Evolutionary conservation across 306 rosid genomes (phyloP), one percentile per base, ranked within the genome.

Genomic region (Trichosanthes truncata): DNA sequence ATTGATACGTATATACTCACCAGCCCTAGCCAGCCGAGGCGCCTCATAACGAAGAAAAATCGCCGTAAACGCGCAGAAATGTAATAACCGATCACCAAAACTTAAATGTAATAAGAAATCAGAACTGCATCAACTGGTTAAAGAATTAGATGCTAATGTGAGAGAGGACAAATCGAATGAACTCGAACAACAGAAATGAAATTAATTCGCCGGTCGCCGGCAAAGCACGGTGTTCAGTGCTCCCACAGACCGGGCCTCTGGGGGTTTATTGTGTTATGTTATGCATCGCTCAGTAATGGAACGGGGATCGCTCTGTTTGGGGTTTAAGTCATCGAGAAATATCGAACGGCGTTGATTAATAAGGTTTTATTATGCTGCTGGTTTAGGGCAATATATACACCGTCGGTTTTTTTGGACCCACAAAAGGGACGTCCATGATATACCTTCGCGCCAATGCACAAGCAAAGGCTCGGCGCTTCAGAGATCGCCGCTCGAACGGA

Each of bases 11-110:
- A 45, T 46, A 80, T 5, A 75, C 90, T 87, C 68, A 94, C 98
- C 85, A 86, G 87, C 81, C 86, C 82, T 13, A 94, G 80, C 86
- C 85, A 89, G 52, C 86, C 78, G 80, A 90, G 51, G 48, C 87
- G 88, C 78, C 88, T 85, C 97, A 92, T 91, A 73, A 53, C 74
- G 36, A n/a, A 52, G 79, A 48, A 77, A 59, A 57, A 61, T 56
- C 25, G 80, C 59, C 0, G 59, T 29, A 48, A 25, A 21, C 25
- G 23, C 23, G 18, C 80, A 23, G 77, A 72, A 72, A 72, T 45
- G n/a, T 56, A 71, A 71, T 6, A 23, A 45, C 11, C 11, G 36
- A 25, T 21, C 53, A 71, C 77, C 23, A 72, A 11, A 43, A 17
- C 67, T 76, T 9, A 3, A 35, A 76, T 20, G 53, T 53, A 36